Conservation (phyloP, 495 filamentous ascomycete genomes). For the Staphylotrichum tortipilum region DNA sequence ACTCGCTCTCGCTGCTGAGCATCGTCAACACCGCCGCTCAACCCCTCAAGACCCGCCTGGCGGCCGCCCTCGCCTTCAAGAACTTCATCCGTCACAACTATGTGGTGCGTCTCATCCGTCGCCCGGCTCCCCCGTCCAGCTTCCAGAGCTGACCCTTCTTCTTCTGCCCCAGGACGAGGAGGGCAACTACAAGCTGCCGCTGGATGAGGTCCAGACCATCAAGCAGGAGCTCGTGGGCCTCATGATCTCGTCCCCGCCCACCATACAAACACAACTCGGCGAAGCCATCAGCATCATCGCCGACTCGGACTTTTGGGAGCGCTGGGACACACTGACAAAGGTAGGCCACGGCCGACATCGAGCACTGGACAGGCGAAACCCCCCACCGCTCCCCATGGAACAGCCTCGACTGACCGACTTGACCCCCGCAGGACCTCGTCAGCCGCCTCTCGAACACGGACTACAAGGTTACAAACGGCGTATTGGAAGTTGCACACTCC, state of each 20-base stretch:
- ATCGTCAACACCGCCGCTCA: conserved; percentile 68
- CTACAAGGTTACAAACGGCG: conserved; percentile 75
- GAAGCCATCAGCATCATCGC: conserved; percentile 95
- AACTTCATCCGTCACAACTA: conserved; percentile 93
- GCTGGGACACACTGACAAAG: conserved; percentile 81
- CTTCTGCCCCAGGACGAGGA: conserved; percentile 55
- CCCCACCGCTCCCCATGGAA: too few relatives aligned
- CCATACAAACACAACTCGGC: conserved; percentile 85
- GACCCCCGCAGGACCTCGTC: conserved; percentile 58
- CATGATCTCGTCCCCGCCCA: conserved; percentile 84
- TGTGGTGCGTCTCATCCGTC: conserved; percentile 37
- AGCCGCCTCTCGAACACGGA: conserved; percentile 72
- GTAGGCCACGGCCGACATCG: conserved; percentile 45
- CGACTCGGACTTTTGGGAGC: conserved; percentile 92
- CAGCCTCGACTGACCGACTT: conserved; percentile 8
- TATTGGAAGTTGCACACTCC: conserved; percentile 93
- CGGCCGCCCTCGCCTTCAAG: conserved; percentile 95
- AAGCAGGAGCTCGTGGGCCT: conserved; percentile 90
- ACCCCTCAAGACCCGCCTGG: conserved; percentile 67
- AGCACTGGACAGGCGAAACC: conserved; percentile 13
- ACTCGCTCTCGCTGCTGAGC: conserved; percentile 78
- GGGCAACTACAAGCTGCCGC: conserved; percentile 76
- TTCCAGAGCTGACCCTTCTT: not conserved
- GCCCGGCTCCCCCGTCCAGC: too few relatives aligned
- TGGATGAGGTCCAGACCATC: conserved; percentile 74